phyloP scores from a whole-genome alignment of 2,329 filamentous ascomycete species.

The Fusarium setosum region DNA sequence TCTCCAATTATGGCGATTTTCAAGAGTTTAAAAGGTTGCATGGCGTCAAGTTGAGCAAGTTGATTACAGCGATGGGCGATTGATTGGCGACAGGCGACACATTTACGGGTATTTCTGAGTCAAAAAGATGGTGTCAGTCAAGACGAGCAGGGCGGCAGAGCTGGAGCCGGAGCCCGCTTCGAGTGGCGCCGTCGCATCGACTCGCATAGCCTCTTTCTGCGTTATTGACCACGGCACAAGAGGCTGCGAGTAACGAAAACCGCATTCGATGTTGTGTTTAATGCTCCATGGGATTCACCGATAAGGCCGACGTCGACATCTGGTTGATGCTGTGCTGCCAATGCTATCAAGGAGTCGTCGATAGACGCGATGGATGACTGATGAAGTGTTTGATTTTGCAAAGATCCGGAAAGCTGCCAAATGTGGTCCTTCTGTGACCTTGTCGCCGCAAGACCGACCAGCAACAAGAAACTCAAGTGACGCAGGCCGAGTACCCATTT shows the following conservation, averaged over 20 bases:
- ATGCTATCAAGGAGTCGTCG: conserved; percentile 52
- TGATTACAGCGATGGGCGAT: conserved; percentile 47
- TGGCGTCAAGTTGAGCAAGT: conserved; percentile 43
- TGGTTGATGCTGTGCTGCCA: conserved; percentile 50
- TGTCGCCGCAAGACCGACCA: conserved; percentile 52
- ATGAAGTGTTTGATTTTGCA: conserved; percentile 54
- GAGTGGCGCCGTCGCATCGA: conserved; percentile 42
- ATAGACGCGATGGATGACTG: conserved; percentile 51
- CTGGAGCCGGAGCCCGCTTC: conserved; percentile 33
- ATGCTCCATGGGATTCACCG: conserved; percentile 49
- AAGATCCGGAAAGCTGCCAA: conserved; percentile 53
- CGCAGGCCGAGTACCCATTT: conserved; percentile 50
- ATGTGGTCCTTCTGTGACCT: conserved; percentile 51
- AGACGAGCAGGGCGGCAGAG: conserved; percentile 29
- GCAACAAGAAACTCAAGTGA: conserved; percentile 50
- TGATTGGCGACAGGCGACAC: conserved; percentile 44
- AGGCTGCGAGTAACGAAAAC: conserved; percentile 44
- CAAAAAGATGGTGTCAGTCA: conserved; percentile 44
- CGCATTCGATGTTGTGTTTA: conserved; percentile 48
- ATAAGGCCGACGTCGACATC: conserved; percentile 48
- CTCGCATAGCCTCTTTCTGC: conserved; percentile 38
- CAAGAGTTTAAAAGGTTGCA: conserved; percentile 32
- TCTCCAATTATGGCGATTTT: conserved; percentile 15
- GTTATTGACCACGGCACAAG: conserved; percentile 44
- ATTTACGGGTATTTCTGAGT: conserved; percentile 48